Conservation (phyloP, 257 asterid genomes). For the Lavandula angustifolia region DNA sequence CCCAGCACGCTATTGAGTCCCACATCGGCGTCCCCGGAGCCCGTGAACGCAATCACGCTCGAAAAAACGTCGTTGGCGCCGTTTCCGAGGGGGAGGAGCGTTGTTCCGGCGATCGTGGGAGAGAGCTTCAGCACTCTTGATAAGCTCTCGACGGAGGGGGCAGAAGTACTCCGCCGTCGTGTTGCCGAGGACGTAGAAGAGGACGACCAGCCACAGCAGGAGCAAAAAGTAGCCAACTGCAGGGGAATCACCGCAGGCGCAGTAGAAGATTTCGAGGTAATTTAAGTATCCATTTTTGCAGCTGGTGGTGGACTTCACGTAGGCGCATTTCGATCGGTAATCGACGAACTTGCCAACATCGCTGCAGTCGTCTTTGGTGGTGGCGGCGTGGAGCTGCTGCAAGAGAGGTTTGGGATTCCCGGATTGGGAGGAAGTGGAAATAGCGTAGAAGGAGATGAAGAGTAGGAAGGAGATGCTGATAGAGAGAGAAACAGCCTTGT, state of each 20-base stretch:
- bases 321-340: slow-evolving; percentile 46
- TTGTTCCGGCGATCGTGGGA: slow-evolving; percentile 78
- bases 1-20: slow-evolving; percentile 77
- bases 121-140: slow-evolving; percentile 57
- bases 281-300: slow-evolving; percentile 63
- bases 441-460: slow-evolving; percentile 39
- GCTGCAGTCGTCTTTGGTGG: slow-evolving; percentile 33
- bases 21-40: slow-evolving; percentile 55
- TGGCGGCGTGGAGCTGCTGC: not conserved
- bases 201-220: slow-evolving; percentile 49
- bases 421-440: slow-evolving; percentile 14
- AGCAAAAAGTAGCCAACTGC: slow-evolving; percentile 47
- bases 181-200: slow-evolving; percentile 68
- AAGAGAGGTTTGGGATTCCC: not conserved
- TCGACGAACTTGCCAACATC: slow-evolving; percentile 36
- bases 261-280: slow-evolving; percentile 64
- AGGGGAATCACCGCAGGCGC: slow-evolving; percentile 41
- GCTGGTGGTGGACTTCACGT: slow-evolving; percentile 36
- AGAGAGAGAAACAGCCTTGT: slow-evolving; percentile 38
- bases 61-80: slow-evolving; percentile 83
- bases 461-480: slow-evolving; percentile 48
- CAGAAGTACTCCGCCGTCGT: slow-evolving; percentile 77
- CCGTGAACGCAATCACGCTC: slow-evolving; percentile 57
- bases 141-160: slow-evolving; percentile 64
- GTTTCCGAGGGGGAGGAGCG: slow-evolving; percentile 83